Evolutionary conservation across 495 filamentous ascomycete genomes (phyloP), one percentile per base, ranked within the genome.

Genomic region (Penicillium silybi): DNA sequence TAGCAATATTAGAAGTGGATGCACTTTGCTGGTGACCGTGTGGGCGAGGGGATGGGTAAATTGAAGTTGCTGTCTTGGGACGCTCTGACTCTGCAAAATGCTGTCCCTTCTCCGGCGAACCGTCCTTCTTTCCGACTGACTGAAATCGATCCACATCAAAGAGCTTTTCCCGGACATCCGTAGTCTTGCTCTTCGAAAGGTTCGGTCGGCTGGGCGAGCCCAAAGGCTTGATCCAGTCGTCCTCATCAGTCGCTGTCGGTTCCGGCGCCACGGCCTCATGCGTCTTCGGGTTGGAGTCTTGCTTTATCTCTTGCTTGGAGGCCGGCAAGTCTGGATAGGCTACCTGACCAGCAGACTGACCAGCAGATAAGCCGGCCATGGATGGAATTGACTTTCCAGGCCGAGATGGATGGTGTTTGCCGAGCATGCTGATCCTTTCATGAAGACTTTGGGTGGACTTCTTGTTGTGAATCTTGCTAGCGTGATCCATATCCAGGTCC

Each of bases 361-460:
- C 29, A 15, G 10, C 13, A 27, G 75, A 52, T 6, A 66, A 27
- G 4, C 70, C 67, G 23, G 71, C 56, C 10, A 66, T 62, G 49
- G 82, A 74, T 0, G 83, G 73, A 23, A 90, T 84, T 10, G 85
- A 86, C 60, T 92, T 92, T 3, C 85, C 88, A 3, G 81, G 72
- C 41, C 86, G 76, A 26, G 85, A 75, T 40, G 85, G 74, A 59
- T 90, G 87, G 1, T 82, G 77, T 64, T 97, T 88, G 19, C 91
- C 91, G 17, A 98, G 80, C 83, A 92, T 90, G 62, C 85, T 92
- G 58, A 98, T 96, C 58, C 89, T 87, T 52, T 97, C 95, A 51
- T 95, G 88, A 16, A 98, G 76, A 9, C 86, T 78, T 63, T 97
- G 90, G 2, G 93, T 97, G 4, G 91, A 92, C 6, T 89, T 92